Evolutionary conservation across 2,329 filamentous ascomycete genomes (phyloP), one percentile per base, ranked within the genome.

Genomic region (Fusarium drepaniforme): DNA sequence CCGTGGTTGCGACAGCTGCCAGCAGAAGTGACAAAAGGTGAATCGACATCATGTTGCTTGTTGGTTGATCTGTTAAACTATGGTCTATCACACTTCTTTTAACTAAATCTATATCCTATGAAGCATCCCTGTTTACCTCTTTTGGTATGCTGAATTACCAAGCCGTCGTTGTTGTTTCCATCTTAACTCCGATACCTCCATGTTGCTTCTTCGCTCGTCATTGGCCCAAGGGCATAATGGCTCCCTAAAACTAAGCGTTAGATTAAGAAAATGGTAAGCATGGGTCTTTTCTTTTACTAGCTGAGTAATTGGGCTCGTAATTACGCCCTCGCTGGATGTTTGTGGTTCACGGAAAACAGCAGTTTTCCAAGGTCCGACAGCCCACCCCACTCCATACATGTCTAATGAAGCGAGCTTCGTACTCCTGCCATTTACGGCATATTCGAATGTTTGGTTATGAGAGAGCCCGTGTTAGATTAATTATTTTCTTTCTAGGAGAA

Each of bases 311-410:
- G 18, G 18, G 23, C 7, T 12, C 58, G 58, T 60, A 60, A 60
- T 60, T 60, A 60, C 58, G 58, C 8, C 4, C 16, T 16, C 12
- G 8, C 11, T 38, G 9, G 59, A 28, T 58, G 16, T 2, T 18
- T 12, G 11, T 23, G 15, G 35, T 63, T 18, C 16, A 13, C 71
- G 71, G 71, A 73, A 63, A 73, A 74, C 57, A 38, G 21, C 23
- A 1, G 13, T 71, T 74, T 35, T 73, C 71, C 71, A 74, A 74
- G 74, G 62, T 73, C 71, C 71, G 71, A n/a, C 11, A 28, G 8
- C 23, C 37, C 6, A n/a, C 15, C 5, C 23, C 18, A 18, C 8
- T 13, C 6, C 15, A 11, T 49, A 4, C 3, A 33, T 33, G 30
- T 53, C 28, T 12, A 21, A 33, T 21, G 4, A 15, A 33, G 28